These are phyloP conservation scores for Rugiboletus extremiorientalis DNA, from an alignment of 1,284 basidiomycete genomes.

Conservation along the genomic window DNA sequence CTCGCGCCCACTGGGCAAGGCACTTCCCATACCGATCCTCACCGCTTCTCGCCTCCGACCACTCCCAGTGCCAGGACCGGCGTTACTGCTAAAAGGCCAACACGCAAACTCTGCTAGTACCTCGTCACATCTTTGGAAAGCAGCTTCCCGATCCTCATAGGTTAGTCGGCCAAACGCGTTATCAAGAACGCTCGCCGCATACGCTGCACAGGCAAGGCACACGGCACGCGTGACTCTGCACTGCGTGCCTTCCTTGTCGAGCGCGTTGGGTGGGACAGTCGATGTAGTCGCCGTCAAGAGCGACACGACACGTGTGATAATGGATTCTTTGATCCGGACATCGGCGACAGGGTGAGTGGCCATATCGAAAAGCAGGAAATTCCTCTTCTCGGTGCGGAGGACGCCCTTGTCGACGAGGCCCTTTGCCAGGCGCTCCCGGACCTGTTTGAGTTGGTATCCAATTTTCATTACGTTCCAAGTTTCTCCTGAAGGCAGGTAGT, in stretches of 20 bases:
- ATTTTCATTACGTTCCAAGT: constrained; percentile 99
- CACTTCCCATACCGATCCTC: constrained; percentile 56
- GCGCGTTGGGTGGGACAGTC: constrained; percentile 70
- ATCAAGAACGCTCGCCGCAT: constrained; percentile 93
- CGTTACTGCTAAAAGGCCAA: constrained; percentile 81
- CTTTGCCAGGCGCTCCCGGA: constrained; percentile 94
- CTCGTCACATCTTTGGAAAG: constrained; percentile 90
- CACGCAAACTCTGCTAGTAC: constrained; percentile 85
- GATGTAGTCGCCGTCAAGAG: constrained; percentile 84
- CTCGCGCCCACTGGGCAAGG: constrained; percentile 57
- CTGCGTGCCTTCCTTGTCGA: constrained; percentile 77
- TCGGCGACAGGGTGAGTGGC: constrained; percentile 95
- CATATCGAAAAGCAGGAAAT: constrained; percentile 98
- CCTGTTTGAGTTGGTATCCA: constrained; percentile 96
- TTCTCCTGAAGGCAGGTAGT: constrained; percentile 62
- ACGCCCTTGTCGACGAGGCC: constrained; percentile 97
- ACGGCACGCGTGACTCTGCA: constrained; percentile 82
- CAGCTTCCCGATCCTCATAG: constrained; percentile 89
- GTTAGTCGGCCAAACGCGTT: constrained; percentile 85
- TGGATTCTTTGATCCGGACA: constrained; percentile 82
- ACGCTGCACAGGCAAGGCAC: constrained; percentile 83
- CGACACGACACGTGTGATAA: constrained; percentile 73
- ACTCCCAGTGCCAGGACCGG: constrained; percentile 31
- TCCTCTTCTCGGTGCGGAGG: constrained; percentile 95
- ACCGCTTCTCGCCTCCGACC: constrained; percentile 42